A percentile compares a stretch with the other conserved stretches of the same genome.
Evolutionary conservation across 2,329 filamentous ascomycete genomes (phyloP).

Genomic region (Aplosporella prunicola): DNA sequence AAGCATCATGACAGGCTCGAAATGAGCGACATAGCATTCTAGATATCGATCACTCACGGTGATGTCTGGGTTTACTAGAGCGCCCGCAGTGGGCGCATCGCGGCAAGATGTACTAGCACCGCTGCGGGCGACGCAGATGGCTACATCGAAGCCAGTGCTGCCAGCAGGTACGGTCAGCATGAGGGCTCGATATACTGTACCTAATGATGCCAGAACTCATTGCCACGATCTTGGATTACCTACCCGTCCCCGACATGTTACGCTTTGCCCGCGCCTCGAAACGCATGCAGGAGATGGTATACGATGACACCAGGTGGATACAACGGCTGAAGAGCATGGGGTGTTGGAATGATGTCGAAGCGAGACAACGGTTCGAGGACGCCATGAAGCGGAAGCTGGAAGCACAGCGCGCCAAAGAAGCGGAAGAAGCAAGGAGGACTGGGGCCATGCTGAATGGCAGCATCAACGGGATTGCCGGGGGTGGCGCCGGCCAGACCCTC

Average conservation of each 20-base stretch:
- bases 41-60: too few relatives aligned
- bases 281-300: conserved; percentile 94
- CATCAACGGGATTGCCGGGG: conserved; percentile 28
- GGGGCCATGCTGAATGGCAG: conserved; percentile 25
- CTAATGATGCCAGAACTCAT: conserved; percentile 59
- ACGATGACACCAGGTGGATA: conserved; percentile 95
- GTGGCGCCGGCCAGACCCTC: conserved; percentile 42
- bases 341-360: conserved; percentile 84
- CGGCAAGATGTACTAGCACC: conserved; percentile 56
- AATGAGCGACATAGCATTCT: too few relatives aligned
- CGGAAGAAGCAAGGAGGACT: conserved; percentile 30
- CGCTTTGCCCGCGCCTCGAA: conserved; percentile 75
- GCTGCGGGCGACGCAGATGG: conserved; percentile 70
- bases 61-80: conserved; percentile 25
- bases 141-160: conserved; percentile 66
- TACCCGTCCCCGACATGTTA: conserved; percentile 76
- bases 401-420: conserved; percentile 36
- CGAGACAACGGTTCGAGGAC: conserved; percentile 70
- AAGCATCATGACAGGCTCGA: too few relatives aligned
- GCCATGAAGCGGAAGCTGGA: conserved; percentile 49
- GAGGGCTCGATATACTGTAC: background rate
- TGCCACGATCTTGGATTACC: conserved; percentile 77
- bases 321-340: conserved; percentile 76
- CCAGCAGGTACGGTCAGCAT: conserved; percentile 58
- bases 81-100: conserved; percentile 17